A percentile compares a stretch with the other conserved stretches of the same genome.
These are phyloP conservation scores for Cercospora sesami DNA, from an alignment of 2,329 filamentous ascomycete species.

Conservation along the genomic window DNA sequence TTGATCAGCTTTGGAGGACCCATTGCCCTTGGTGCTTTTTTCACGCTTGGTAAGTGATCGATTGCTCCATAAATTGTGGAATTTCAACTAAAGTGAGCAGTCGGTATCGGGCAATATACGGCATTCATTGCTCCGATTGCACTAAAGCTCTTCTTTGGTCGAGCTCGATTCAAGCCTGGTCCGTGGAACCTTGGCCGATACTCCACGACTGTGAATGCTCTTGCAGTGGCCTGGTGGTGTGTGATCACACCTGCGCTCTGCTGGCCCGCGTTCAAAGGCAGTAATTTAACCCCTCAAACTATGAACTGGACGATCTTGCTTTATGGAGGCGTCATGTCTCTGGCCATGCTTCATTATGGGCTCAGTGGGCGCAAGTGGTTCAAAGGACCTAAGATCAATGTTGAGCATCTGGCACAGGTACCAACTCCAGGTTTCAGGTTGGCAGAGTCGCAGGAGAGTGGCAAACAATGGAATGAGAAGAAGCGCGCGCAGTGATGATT, in stretches of 20 bases:
- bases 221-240: constrained; percentile 35
- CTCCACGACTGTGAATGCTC: constrained; percentile 33
- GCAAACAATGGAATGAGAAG: not conserved
- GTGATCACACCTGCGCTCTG: constrained; percentile 38
- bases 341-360: constrained; percentile 36
- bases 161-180: constrained; percentile 32
- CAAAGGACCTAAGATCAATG: constrained; percentile 40
- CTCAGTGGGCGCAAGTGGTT: constrained; percentile 39
- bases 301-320: constrained; percentile 38
- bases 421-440: not conserved
- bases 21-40: constrained; percentile 38
- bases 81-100: not conserved
- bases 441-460: not conserved
- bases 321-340: constrained; percentile 38
- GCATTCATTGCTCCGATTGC: constrained; percentile 36
- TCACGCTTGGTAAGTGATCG: too few relatives aligned
- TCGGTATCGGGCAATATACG: constrained; percentile 22
- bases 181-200: constrained; percentile 39
- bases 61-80: too few relatives aligned
- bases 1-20: constrained; percentile 36
- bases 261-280: constrained; percentile 36
- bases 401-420: constrained; percentile 25
- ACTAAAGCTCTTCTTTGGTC: constrained; percentile 36
- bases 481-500: not conserved
- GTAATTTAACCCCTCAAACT: constrained; percentile 32